Base-by-base conservation (phyloP, 2,329 filamentous ascomycete species). In the Alternaria sp. region DNA sequence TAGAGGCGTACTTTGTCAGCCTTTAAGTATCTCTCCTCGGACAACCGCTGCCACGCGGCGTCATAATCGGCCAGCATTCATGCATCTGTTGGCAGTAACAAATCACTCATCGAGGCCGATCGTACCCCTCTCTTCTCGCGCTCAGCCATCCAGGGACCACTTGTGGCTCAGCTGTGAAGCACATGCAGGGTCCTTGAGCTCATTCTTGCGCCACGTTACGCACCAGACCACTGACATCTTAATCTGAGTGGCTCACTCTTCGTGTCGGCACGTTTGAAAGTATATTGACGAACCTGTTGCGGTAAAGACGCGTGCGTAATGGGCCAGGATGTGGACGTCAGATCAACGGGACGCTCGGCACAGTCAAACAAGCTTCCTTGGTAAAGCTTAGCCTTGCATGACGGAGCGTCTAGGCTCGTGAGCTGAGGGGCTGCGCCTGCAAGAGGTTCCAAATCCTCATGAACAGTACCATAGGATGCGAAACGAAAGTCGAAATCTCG, bases 281-380 rank as follows among this genome's bases (percentile, higher is more conserved):
- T 57, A 70, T 69, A 43, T 63, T 61, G 30, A 23, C 58, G 50
- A 25, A 45, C 69, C 62, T 17, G 51, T 67, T 63, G 45, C 11
- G 65, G 70, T 54, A 65, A 71, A 71, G 70, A 67, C 40, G 70
- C 66, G 59, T 74, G 70, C 74, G 73, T 73, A 73, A 73, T 71
- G 57, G 23, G 56, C 19, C 59, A 46, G 61, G 61, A 30, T 59
- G 50, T 57, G 59, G 52, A 50, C 26, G 55, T 54, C 46, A 50
- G 45, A 56, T 26, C 45, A 44, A 50, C 57, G 51, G 51, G 25
- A 61, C 47, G 40, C 44, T 50, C 45, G 49, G 60, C 43, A 63
- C 36, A 56, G 53, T 47, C 57, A 64, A 52, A 52, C 50, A 73
- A 75, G 71, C 69, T 70, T 67, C 59, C 72, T 76, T 73, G 70